Percentiles rank a stretch among this genome's conserved stretches.
Evolutionary conservation across 106 monocot genomes (phyloP).

Genomic region (Xerophyta viscosa): DNA sequence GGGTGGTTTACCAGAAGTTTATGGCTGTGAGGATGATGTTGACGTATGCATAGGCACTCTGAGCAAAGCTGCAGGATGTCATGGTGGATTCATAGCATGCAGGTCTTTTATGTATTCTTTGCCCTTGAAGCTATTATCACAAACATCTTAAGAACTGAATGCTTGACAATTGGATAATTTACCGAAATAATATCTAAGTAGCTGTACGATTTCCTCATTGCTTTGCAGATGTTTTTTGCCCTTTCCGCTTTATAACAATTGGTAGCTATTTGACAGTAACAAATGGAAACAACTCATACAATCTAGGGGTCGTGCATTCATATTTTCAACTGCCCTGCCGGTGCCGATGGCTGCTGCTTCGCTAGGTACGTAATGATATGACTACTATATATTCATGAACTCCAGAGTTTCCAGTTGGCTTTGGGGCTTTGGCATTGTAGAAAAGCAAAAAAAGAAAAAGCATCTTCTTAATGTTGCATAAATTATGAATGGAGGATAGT

Average conservation of each 20-base stretch:
- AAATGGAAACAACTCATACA: conserved; percentile 87
- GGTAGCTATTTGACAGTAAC: conserved; percentile 39
- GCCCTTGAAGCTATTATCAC: too few relatives aligned
- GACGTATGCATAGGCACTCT: conserved; percentile 89
- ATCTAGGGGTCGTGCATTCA: conserved; percentile 87
- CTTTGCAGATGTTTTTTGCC: neutral
- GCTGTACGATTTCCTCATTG: too few relatives aligned
- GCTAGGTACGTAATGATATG: conserved; percentile 51
- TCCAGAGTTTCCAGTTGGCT: too few relatives aligned
- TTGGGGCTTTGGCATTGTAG: too few relatives aligned
- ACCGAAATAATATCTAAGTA: too few relatives aligned
- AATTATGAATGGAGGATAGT: too few relatives aligned
- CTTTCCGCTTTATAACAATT: neutral
- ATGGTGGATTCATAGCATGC: conserved; percentile 92
- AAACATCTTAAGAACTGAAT: too few relatives aligned
- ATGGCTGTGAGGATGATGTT: conserved; percentile 69
- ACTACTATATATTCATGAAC: too few relatives aligned
- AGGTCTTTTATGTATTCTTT: conserved; percentile 32
- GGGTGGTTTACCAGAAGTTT: conserved; percentile 69
- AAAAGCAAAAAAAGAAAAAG: too few relatives aligned
- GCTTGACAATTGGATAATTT: too few relatives aligned
- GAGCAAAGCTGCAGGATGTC: conserved; percentile 88
- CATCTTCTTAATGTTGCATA: too few relatives aligned
- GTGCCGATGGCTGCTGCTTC: conserved; percentile 88
- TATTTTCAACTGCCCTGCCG: conserved; percentile 88